Conservation (phyloP, 2,329 filamentous ascomycete species). For the Basipetospora chlamydospora region DNA sequence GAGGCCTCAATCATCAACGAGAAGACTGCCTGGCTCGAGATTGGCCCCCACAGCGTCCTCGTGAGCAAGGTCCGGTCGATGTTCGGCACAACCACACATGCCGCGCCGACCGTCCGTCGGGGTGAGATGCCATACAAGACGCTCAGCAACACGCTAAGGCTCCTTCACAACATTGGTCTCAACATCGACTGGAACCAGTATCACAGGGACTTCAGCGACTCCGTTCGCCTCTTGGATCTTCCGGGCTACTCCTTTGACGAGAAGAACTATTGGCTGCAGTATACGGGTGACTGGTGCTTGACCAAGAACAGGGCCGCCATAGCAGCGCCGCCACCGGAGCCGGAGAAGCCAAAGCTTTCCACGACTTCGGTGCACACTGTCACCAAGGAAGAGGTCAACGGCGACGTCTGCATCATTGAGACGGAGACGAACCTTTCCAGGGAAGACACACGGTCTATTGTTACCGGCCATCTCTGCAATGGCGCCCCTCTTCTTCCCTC, state of each 20-base stretch:
- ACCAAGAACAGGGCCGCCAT: conserved; percentile 49
- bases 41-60: conserved; percentile 58
- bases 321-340: conserved; percentile 19
- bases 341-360: conserved; percentile 40
- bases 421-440: conserved; percentile 53
- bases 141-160: conserved; percentile 38
- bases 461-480: conserved; percentile 54
- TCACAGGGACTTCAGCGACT: conserved; percentile 32
- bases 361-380: conserved; percentile 53
- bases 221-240: conserved; percentile 39
- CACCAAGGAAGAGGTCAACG: conserved; percentile 46
- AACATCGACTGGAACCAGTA: conserved; percentile 58
- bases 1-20: conserved; percentile 40
- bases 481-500: conserved; percentile 52
- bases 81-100: conserved; percentile 34
- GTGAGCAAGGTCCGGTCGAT: conserved; percentile 50
- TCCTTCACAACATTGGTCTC: conserved; percentile 45
- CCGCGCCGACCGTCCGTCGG: conserved; percentile 47
- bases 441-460: conserved; percentile 42
- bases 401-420: conserved; percentile 34
- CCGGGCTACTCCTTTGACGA: conserved; percentile 59
- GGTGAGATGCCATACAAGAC: conserved; percentile 52
- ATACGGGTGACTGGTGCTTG: conserved; percentile 55
- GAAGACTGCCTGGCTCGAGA: conserved; percentile 52
- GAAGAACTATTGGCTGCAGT: conserved; percentile 56